These are phyloP conservation scores for Stipa capillata DNA, from an alignment of 176 grass and related monocot genomes.

Conservation along the genomic window DNA sequence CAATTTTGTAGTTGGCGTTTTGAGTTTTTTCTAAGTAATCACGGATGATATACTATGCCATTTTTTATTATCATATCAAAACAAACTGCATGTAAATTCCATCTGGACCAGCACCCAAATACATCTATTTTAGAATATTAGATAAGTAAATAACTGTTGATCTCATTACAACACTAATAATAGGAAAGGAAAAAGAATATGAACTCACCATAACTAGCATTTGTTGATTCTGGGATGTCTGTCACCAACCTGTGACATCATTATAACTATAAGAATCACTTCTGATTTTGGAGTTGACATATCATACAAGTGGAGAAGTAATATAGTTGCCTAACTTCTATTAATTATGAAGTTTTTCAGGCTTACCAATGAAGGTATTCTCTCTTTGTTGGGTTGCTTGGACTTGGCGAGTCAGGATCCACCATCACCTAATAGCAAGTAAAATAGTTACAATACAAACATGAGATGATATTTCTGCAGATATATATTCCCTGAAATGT, in stretches of 20 bases:
- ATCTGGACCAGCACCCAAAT: neutral
- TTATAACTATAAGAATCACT: slow-evolving; percentile 25
- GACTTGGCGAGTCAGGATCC: slow-evolving; percentile 93
- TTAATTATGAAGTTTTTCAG: neutral
- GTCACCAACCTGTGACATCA: slow-evolving; percentile 82
- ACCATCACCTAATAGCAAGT: slow-evolving; percentile 77
- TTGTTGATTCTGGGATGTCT: slow-evolving; percentile 78
- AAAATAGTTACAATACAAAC: neutral
- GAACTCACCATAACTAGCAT: slow-evolving; percentile 60
- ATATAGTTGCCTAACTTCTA: slow-evolving; percentile 11
- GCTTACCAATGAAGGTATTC: slow-evolving; percentile 94
- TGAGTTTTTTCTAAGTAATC: neutral
- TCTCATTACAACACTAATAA: slow-evolving; percentile 27
- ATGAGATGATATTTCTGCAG: neutral
- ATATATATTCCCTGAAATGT: neutral
- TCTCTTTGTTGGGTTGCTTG: slow-evolving; percentile 89
- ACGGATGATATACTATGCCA: neutral
- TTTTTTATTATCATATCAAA: neutral
- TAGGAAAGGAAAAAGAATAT: slow-evolving; percentile 12
- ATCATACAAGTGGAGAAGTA: neutral
- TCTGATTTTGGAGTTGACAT: slow-evolving; percentile 13
- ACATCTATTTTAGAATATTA: slow-evolving; percentile 27
- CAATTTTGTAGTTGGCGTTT: neutral
- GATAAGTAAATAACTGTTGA: neutral
- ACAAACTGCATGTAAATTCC: neutral